Conservation (phyloP, 805 yeast species). For the Priceomyces carsonii region DNA sequence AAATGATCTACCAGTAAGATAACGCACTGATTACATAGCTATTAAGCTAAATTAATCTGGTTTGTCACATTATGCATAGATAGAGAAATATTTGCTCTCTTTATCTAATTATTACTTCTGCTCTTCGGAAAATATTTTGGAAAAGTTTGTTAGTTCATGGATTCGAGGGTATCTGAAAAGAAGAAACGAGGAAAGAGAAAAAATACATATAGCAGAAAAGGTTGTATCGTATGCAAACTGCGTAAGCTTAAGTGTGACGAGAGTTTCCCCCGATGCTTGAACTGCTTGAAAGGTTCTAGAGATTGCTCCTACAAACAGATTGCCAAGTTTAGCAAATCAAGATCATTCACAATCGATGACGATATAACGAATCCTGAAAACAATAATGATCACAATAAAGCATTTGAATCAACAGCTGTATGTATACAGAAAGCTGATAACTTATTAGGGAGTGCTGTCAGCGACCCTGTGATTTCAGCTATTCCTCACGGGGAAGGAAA, state of each 20-base stretch:
- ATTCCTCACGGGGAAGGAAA: background rate
- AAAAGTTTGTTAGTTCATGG: too few relatives aligned
- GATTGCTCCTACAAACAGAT: constrained; percentile 2
- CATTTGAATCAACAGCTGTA: too few relatives aligned
- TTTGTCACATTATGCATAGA: too few relatives aligned
- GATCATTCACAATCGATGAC: background rate
- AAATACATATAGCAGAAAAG: constrained; percentile 13
- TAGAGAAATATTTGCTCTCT: too few relatives aligned
- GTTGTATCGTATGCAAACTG: constrained; percentile 16
- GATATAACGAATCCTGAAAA: background rate
- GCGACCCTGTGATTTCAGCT: background rate
- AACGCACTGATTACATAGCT: too few relatives aligned
- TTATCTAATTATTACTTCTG: too few relatives aligned
- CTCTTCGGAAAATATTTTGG: too few relatives aligned
- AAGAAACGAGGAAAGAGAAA: background rate
- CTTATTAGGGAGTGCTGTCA: background rate
- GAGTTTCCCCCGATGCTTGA: background rate
- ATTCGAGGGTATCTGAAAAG: too few relatives aligned
- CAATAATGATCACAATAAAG: too few relatives aligned
- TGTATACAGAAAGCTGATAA: background rate
- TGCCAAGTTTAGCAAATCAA: constrained; percentile 1
- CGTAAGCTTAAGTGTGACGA: constrained; percentile 18
- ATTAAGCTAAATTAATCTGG: too few relatives aligned
- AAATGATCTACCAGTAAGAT: too few relatives aligned
- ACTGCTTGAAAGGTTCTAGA: background rate